A percentile compares a stretch with the other conserved stretches of the same genome.
Evolutionary conservation across 305 asterid species (phyloP).

Genomic region (Fraxinus greggii): DNA sequence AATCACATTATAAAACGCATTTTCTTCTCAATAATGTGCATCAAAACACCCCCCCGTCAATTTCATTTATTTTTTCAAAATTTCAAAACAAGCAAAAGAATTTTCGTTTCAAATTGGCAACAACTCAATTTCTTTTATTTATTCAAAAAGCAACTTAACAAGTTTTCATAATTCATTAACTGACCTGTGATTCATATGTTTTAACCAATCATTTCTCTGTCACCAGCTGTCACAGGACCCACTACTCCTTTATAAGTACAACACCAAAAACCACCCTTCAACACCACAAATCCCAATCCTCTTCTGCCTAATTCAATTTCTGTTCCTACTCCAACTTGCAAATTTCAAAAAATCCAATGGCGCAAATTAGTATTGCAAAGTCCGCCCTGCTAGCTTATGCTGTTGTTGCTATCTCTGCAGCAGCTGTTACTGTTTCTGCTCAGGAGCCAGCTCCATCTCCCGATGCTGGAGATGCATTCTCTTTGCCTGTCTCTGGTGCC

Average conservation of each 20-base stretch:
- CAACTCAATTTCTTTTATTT: background rate
- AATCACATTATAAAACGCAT: too few species aligned
- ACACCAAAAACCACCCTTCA: background rate
- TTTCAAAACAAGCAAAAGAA: background rate
- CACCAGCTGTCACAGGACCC: conserved; percentile 40
- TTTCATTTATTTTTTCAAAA: too few species aligned
- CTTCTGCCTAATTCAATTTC: background rate
- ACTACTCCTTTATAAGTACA: conserved; percentile 25
- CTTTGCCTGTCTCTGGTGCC: conserved; percentile 34
- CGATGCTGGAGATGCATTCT: conserved; percentile 43
- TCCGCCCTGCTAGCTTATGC: conserved; percentile 28
- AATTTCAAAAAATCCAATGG: conserved; percentile 31
- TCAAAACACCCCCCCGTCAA: too few species aligned
- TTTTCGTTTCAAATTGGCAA: background rate
- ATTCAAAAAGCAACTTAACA: background rate
- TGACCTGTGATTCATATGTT: background rate
- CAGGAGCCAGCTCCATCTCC: conserved; percentile 53
- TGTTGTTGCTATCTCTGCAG: conserved; percentile 33
- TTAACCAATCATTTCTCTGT: conserved; percentile 20
- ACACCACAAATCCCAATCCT: background rate
- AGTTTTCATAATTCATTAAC: conserved; percentile 8
- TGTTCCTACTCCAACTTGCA: background rate
- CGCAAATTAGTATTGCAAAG: conserved; percentile 36
- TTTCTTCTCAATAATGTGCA: too few species aligned
- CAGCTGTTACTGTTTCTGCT: conserved; percentile 34